Conservation (phyloP, 192 early-diverging fungal species). For the Coemansia reversa region DNA sequence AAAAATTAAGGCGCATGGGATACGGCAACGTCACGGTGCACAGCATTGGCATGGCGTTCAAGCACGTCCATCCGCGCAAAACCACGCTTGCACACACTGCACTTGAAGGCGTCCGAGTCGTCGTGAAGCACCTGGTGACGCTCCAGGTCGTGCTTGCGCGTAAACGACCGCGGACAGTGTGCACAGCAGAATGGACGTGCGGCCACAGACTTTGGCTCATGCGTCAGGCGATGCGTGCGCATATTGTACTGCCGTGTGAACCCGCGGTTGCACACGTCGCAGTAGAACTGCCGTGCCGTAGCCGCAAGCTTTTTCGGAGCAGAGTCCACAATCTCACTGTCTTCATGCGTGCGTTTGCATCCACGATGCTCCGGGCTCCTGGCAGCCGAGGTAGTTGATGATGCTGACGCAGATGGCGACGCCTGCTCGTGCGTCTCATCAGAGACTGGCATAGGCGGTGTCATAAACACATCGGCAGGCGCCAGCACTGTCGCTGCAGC, state of each 20-base stretch:
- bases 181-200: constrained; percentile 59
- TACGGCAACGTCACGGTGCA: constrained; percentile 20
- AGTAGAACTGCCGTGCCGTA: constrained; percentile 29
- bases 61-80: constrained; percentile 59
- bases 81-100: constrained; percentile 53
- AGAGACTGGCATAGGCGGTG: constrained; percentile 16
- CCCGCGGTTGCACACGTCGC: constrained; percentile 64
- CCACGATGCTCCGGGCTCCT: background rate
- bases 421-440: constrained; percentile 10
- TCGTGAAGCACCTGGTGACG: constrained; percentile 68
- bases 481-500: constrained; percentile 13
- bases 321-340: constrained; percentile 1
- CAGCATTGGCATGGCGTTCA: constrained; percentile 47
- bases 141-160: constrained; percentile 76
- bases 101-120: constrained; percentile 54
- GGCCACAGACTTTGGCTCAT: constrained; percentile 57
- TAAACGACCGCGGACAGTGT: constrained; percentile 67
- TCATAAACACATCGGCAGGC: constrained; percentile 21
- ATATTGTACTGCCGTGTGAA: constrained; percentile 88
- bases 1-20: background rate
- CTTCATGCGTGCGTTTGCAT: constrained; percentile 4
- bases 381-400: background rate
- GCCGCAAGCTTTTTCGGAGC: background rate
- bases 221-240: constrained; percentile 74
- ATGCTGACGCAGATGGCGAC: constrained; percentile 2